Percentiles rank a stretch among this genome's conserved stretches.
Evolutionary conservation across 208 protist genomes (phyloP).

Genomic region (Crithidia sp.): DNA sequence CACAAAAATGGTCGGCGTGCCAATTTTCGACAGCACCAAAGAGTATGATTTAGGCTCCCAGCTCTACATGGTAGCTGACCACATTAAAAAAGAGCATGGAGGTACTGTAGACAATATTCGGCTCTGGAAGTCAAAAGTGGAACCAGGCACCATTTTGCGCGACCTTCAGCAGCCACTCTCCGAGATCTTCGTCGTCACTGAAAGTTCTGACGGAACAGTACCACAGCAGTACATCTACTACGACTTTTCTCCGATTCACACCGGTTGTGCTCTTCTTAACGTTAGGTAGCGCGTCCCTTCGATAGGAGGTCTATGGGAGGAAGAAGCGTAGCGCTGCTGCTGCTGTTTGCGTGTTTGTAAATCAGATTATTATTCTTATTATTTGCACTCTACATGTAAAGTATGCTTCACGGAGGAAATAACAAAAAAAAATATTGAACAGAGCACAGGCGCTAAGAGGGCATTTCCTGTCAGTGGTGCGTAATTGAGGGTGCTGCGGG

Average conservation of each 20-base stretch:
- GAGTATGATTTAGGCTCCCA: constrained; percentile 32
- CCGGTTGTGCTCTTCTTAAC: constrained; percentile 46
- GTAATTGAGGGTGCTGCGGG: too few species aligned
- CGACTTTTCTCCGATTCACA: constrained; percentile 57
- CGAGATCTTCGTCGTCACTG: constrained; percentile 43
- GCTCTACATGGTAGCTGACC: constrained; percentile 50
- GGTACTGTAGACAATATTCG: constrained; percentile 43
- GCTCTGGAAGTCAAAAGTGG: constrained; percentile 75
- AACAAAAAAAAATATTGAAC: too few species aligned
- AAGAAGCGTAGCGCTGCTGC: neutral
- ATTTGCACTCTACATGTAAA: too few species aligned
- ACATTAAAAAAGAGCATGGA: constrained; percentile 64
- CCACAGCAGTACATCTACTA: constrained; percentile 51
- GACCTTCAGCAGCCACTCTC: constrained; percentile 51
- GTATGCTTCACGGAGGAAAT: too few species aligned
- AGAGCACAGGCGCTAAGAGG: too few species aligned
- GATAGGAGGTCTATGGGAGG: too few species aligned
- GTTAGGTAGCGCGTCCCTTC: constrained; percentile 15
- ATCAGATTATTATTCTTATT: neutral
- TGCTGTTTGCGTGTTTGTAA: too few species aligned
- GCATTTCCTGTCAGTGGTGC: too few species aligned
- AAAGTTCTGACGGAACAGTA: neutral
- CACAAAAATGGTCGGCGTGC: constrained; percentile 76
- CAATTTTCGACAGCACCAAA: constrained; percentile 65
- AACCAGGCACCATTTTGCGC: constrained; percentile 66